Percentiles rank a stretch among this genome's conserved stretches.
phyloP scores from a whole-genome alignment of 192 early-diverging fungal genomes.

The Coemansia sp. region DNA sequence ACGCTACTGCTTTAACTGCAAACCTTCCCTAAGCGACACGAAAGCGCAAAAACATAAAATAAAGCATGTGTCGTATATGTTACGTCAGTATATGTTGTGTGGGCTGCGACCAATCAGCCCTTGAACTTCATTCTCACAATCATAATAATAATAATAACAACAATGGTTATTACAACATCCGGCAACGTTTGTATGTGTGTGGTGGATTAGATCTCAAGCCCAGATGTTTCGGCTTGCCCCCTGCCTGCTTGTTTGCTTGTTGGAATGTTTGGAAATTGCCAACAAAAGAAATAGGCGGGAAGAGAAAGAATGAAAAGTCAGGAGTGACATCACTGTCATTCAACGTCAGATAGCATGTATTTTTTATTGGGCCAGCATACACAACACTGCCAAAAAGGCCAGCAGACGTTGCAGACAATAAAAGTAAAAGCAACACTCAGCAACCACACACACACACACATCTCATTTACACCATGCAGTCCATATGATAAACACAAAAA shows the following conservation, averaged over 20 bases:
- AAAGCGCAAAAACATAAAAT: neutral
- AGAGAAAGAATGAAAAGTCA: too few species aligned
- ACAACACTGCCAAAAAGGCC: neutral
- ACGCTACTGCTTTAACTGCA: conserved; percentile 49
- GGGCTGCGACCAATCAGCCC: neutral
- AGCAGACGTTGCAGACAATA: neutral
- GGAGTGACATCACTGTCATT: too few species aligned
- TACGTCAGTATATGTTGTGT: neutral
- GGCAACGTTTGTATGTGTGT: too few species aligned
- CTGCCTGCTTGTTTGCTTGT: too few species aligned
- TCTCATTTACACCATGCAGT: neutral
- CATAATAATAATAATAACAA: too few species aligned
- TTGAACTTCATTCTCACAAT: conserved; percentile 1
- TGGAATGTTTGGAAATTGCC: too few species aligned
- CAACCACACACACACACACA: neutral
- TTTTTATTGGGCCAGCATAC: too few species aligned
- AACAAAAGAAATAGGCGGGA: too few species aligned
- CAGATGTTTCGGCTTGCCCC: too few species aligned
- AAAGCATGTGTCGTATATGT: conserved; percentile 1
- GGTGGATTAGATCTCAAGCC: too few species aligned
- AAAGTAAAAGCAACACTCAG: neutral
- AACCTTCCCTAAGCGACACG: conserved; percentile 37
- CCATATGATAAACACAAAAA: neutral
- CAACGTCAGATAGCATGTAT: too few species aligned
- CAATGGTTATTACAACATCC: too few species aligned